Evolutionary conservation across 208 protist species (phyloP).

Genomic region (Trypanosomatidae sp.): DNA sequence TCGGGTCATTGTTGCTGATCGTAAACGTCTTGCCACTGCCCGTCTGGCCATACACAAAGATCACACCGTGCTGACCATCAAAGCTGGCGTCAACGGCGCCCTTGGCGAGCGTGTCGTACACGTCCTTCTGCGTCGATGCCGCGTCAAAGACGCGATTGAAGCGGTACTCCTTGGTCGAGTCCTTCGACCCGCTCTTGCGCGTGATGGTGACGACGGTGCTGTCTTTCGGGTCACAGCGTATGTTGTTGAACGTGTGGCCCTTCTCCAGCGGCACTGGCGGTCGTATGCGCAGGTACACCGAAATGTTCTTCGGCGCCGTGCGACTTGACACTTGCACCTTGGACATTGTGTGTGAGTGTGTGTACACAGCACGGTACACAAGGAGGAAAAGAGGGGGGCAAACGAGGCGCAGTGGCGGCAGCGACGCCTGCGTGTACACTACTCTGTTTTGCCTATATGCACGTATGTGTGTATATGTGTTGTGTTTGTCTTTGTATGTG

Average conservation of each 20-base stretch:
- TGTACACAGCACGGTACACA: too few species aligned
- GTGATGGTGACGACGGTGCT: conserved; percentile 20
- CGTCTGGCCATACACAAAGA: conserved; percentile 89
- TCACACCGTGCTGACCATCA: conserved; percentile 77
- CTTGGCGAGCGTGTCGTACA: conserved; percentile 65
- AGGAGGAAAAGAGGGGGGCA: too few species aligned
- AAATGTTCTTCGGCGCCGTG: conserved; percentile 72
- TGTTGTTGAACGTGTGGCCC: conserved; percentile 58
- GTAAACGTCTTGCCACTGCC: conserved; percentile 88
- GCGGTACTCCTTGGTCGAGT: conserved; percentile 27
- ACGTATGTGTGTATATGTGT: too few species aligned
- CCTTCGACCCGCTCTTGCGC: conserved; percentile 24
- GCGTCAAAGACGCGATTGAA: conserved; percentile 70
- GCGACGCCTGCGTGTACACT: too few species aligned
- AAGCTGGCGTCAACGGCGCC: conserved; percentile 77
- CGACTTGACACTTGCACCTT: conserved; percentile 24
- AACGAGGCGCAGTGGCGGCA: too few species aligned
- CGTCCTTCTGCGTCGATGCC: conserved; percentile 35
- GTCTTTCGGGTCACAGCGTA: conserved; percentile 40
- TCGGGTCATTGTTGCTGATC: conserved; percentile 76
- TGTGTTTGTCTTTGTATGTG: too few species aligned
- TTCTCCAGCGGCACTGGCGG: conserved; percentile 60
- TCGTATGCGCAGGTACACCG: conserved; percentile 74
- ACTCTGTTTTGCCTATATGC: too few species aligned
- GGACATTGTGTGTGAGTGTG: conserved; percentile 27